Evolutionary conservation across 495 filamentous ascomycete genomes (phyloP).

Genomic region (Sordaria brevicollis): DNA sequence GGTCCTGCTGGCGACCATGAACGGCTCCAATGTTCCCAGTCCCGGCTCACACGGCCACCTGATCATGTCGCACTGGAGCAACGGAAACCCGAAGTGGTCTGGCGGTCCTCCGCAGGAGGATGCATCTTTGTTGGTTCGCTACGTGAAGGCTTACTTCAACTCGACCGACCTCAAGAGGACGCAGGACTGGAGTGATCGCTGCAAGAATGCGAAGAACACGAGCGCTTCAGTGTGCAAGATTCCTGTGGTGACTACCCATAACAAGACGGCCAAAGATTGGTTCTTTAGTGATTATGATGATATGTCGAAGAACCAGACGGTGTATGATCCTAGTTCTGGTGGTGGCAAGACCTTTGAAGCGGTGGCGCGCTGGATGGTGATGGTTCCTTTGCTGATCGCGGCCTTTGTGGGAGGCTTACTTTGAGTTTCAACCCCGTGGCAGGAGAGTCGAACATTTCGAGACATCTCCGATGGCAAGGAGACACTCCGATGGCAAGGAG

Average conservation of each 20-base stretch:
- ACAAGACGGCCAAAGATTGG: constrained; percentile 30
- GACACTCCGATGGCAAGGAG: neutral
- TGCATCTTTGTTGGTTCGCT: constrained; percentile 48
- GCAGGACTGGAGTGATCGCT: constrained; percentile 36
- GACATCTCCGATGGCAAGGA: neutral
- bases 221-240: constrained; percentile 44
- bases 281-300: constrained; percentile 50
- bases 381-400: constrained; percentile 6
- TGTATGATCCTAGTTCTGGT: constrained; percentile 19
- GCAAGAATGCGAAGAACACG: constrained; percentile 27
- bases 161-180: constrained; percentile 38
- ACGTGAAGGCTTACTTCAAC: constrained; percentile 74
- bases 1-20: constrained; percentile 42
- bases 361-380: constrained; percentile 6
- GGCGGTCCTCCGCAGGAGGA: constrained; percentile 54
- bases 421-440: neutral
- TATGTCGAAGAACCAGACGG: constrained; percentile 50
- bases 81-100: constrained; percentile 59
- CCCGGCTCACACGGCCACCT: constrained; percentile 51
- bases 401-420: constrained; percentile 6
- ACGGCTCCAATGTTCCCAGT: constrained; percentile 42
- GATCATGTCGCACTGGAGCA: constrained; percentile 68
- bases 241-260: constrained; percentile 39
- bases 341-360: constrained; percentile 1
- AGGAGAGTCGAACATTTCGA: neutral